A percentile compares a stretch with the other conserved stretches of the same genome.
phyloP scores from a whole-genome alignment of 257 asterid species.

The Primulina huaijiensis region DNA sequence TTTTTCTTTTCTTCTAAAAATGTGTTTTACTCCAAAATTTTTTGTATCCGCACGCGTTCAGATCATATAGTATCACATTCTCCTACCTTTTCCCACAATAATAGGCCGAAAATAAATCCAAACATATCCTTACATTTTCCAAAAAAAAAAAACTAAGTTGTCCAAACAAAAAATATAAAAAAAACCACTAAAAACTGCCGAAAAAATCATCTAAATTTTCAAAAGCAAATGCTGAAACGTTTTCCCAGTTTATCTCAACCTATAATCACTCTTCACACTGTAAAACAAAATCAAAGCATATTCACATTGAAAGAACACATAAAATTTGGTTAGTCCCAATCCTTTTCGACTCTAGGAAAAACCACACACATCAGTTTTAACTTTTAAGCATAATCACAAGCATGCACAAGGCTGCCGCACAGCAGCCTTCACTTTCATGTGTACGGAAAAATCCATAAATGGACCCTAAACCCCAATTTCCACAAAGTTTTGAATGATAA shows the following conservation, averaged over 20 bases:
- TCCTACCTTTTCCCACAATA: too few species aligned
- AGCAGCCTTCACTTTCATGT: neutral
- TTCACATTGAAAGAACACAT: neutral
- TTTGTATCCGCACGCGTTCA: too few species aligned
- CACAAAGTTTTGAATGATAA: neutral
- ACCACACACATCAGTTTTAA: neutral
- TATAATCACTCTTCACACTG: neutral
- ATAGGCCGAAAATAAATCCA: too few species aligned
- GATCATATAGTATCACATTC: too few species aligned
- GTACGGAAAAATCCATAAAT: neutral
- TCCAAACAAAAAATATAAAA: neutral
- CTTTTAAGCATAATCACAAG: neutral
- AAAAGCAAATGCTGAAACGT: neutral
- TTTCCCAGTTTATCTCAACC: neutral
- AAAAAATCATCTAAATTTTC: neutral
- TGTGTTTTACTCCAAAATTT: too few species aligned
- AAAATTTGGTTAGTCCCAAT: neutral
- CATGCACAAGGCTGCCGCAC: neutral
- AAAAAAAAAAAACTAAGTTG: neutral
- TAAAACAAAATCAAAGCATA: too few species aligned
- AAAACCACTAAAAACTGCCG: neutral
- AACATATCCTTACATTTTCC: too few species aligned
- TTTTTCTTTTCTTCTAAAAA: too few species aligned
- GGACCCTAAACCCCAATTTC: neutral
- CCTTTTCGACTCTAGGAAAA: neutral